These are phyloP conservation scores for Leccinellum rugosiceps DNA, from an alignment of 768 basidiomycete species.

Conservation along the genomic window DNA sequence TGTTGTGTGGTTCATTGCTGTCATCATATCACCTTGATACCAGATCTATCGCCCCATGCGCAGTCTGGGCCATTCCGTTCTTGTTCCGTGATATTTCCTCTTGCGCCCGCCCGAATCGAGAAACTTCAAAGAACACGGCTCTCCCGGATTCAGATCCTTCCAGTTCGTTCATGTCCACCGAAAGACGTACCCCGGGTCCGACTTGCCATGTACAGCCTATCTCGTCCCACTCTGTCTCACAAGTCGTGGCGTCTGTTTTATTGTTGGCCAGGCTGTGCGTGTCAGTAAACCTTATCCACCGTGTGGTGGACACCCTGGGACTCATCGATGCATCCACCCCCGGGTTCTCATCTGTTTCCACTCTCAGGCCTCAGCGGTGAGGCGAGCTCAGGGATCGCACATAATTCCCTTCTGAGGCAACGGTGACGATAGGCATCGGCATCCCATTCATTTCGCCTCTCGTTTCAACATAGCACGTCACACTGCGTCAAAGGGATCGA, in stretches of 20 bases:
- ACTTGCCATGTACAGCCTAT: constrained; percentile 15
- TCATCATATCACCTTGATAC: constrained; percentile 6
- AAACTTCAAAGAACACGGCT: constrained; percentile 27
- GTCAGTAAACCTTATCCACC: constrained; percentile 23
- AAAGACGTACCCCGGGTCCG: constrained; percentile 4
- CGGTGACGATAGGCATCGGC: not conserved
- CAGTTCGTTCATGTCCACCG: not conserved
- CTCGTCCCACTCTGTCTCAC: constrained; percentile 2
- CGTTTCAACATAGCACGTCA: constrained; percentile 4
- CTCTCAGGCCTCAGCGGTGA: not conserved
- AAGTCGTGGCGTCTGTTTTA: constrained; percentile 15
- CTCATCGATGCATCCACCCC: not conserved
- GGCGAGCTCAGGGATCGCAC: not conserved
- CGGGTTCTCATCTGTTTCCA: not conserved
- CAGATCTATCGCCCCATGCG: constrained; percentile 23
- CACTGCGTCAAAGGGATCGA: constrained; percentile 10
- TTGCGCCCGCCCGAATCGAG: constrained; percentile 30
- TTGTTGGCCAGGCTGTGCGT: constrained; percentile 15
- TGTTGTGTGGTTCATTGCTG: constrained; percentile 12
- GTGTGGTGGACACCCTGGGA: not conserved
- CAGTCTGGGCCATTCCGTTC: constrained; percentile 4
- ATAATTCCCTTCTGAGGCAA: not conserved
- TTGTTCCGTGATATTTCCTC: constrained; percentile 15
- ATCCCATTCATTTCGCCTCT: constrained; percentile 9
- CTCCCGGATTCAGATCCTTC: constrained; percentile 20